These are phyloP conservation scores for Craterostigma plantagineum DNA, from an alignment of 257 asterid species.

Conservation along the genomic window DNA sequence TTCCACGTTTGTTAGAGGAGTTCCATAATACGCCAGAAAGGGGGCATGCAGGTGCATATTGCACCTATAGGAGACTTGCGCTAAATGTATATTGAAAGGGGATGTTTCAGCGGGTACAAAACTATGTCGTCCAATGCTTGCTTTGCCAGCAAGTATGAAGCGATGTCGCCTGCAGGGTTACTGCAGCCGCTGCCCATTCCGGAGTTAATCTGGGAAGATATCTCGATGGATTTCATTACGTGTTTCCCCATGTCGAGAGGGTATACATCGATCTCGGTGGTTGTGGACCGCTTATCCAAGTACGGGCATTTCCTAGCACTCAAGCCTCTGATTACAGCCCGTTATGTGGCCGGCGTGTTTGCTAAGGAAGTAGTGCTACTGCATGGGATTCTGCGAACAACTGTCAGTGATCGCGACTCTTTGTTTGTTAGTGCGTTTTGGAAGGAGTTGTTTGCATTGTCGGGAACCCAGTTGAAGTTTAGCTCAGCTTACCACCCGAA, in stretches of 20 bases:
- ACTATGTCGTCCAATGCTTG: neutral
- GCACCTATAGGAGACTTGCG: constrained; percentile 1
- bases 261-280: neutral
- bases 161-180: neutral
- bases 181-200: neutral
- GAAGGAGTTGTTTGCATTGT: neutral
- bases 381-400: neutral
- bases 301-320: neutral
- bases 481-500: too few relatives aligned
- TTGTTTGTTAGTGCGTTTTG: constrained; percentile 1
- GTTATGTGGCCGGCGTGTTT: neutral
- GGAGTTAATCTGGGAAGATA: constrained; percentile 1
- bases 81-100: neutral
- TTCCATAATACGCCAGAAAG: neutral
- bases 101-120: neutral
- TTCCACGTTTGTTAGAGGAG: neutral
- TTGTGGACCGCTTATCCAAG: neutral
- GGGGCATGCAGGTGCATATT: neutral
- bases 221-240: constrained; percentile 2
- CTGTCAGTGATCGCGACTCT: neutral
- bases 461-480: constrained; percentile 1
- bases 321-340: neutral
- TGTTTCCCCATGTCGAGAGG: neutral
- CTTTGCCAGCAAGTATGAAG: neutral
- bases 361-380: neutral